Percentiles rank a stretch among this genome's conserved stretches.
Conservation (phyloP, 139 green algal species). For the Pleodorina starrii region DNA sequence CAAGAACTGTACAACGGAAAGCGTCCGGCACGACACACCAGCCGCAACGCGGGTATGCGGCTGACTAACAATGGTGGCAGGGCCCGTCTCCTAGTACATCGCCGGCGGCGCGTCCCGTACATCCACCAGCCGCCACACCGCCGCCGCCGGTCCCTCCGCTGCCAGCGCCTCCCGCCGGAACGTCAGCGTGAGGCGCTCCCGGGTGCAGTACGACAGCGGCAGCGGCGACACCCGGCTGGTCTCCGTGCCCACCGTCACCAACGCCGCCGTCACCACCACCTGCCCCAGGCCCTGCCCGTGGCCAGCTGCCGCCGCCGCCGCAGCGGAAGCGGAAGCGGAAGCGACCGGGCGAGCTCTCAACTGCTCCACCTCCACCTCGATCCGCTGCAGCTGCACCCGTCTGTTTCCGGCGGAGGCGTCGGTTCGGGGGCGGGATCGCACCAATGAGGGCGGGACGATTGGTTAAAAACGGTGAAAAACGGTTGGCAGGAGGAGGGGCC, state of each 20-base stretch:
- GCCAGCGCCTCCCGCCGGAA: neutral
- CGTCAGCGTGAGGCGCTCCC: neutral
- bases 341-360: too few species aligned
- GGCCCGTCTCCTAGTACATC: too few species aligned
- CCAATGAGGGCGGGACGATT: too few species aligned
- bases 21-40: too few species aligned
- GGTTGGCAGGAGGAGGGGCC: too few species aligned
- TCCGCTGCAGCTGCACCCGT: neutral
- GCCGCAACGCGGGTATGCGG: too few species aligned
- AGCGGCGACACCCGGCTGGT: neutral
- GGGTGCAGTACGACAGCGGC: neutral
- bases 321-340: neutral
- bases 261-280: slow-evolving; percentile 11
- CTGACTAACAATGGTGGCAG: too few species aligned
- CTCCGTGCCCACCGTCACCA: slow-evolving; percentile 12
- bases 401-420: too few species aligned
- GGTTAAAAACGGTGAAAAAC: neutral
- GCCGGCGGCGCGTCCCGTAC: slow-evolving; percentile 12
- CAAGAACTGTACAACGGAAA: too few species aligned
- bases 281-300: neutral
- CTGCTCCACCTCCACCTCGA: slow-evolving; percentile 32
- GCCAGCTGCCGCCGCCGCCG: neutral
- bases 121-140: slow-evolving; percentile 37
- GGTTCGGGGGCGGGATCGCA: too few species aligned
- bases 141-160: too few species aligned